These are phyloP conservation scores for Massospora cicadina DNA, from an alignment of 371 early-diverging fungal species.

Conservation along the genomic window DNA sequence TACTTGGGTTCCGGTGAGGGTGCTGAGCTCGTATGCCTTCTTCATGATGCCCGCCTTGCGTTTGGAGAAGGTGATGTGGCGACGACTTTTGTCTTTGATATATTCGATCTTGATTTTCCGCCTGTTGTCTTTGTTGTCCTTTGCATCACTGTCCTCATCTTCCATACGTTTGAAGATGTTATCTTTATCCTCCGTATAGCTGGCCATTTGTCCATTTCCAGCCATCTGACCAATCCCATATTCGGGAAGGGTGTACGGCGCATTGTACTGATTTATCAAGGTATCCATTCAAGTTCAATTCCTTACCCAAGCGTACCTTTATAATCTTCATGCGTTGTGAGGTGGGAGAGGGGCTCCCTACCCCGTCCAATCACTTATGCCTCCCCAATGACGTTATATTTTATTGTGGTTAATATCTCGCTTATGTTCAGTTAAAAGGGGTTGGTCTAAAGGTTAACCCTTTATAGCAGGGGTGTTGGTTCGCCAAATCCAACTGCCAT, in stretches of 20 bases:
- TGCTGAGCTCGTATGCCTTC: slow-evolving; percentile 93
- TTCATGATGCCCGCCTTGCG: slow-evolving; percentile 99
- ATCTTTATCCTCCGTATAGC: background rate
- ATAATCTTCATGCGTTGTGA: too few relatives aligned
- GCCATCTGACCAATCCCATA: background rate
- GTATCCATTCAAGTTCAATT: background rate
- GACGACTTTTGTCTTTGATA: slow-evolving; percentile 85
- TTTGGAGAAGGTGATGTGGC: slow-evolving; percentile 96
- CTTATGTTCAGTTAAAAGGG: background rate
- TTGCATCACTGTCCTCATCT: slow-evolving; percentile 14
- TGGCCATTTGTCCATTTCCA: background rate
- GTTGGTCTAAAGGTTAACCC: background rate
- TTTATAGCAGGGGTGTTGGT: background rate
- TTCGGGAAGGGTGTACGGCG: background rate
- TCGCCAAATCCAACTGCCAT: background rate
- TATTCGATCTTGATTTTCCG: slow-evolving; percentile 95
- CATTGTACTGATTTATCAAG: background rate
- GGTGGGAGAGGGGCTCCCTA: too few relatives aligned
- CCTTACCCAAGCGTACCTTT: background rate
- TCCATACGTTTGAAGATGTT: background rate
- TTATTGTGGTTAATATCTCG: background rate
- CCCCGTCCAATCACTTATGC: background rate
- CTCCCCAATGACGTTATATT: background rate
- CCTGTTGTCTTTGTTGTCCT: slow-evolving; percentile 38
- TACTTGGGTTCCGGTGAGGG: slow-evolving; percentile 94